Conservation (phyloP, 148 eudicot species). For the Spergularia marina region DNA sequence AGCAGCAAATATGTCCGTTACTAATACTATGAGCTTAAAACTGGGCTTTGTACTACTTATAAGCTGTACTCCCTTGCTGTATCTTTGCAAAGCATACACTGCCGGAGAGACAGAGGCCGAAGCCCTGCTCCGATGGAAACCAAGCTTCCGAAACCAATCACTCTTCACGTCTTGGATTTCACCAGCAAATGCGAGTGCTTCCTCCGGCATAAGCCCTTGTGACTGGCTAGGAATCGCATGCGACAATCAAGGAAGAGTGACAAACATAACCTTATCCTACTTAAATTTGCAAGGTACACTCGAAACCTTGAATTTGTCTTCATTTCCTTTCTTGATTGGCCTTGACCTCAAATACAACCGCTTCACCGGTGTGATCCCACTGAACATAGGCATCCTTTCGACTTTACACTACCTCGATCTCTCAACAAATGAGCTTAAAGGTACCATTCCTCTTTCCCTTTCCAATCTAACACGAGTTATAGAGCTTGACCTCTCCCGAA, state of each 20-base stretch:
- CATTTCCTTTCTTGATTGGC: slow-evolving; percentile 16
- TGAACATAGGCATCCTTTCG: slow-evolving; percentile 14
- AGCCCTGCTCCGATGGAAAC: slow-evolving; percentile 18
- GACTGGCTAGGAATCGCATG: slow-evolving; percentile 22
- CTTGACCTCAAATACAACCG: slow-evolving; percentile 20
- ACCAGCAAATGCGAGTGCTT: slow-evolving; percentile 2
- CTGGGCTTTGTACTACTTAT: too few relatives aligned
- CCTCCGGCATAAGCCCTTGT: slow-evolving; percentile 17
- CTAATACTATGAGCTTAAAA: too few relatives aligned
- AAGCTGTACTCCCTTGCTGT: neutral
- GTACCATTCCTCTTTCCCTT: slow-evolving; percentile 16
- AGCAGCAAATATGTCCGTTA: too few relatives aligned
- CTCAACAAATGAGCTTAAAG: slow-evolving; percentile 6
- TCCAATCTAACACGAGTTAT: slow-evolving; percentile 17
- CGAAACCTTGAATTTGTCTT: slow-evolving; percentile 24
- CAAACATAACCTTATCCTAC: slow-evolving; percentile 17
- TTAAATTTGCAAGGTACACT: slow-evolving; percentile 15
- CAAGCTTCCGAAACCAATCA: slow-evolving; percentile 17
- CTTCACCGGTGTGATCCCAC: slow-evolving; percentile 20
- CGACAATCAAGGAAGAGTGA: slow-evolving; percentile 17
- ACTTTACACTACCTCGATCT: slow-evolving; percentile 18
- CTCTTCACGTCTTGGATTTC: slow-evolving; percentile 8
- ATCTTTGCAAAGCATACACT: neutral
- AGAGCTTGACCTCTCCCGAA: slow-evolving; percentile 15
- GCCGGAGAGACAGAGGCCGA: slow-evolving; percentile 18